Evolutionary conservation across 805 yeast species (phyloP), one percentile per base, ranked within the genome.

Genomic region (Saccharomyces mikatae): DNA sequence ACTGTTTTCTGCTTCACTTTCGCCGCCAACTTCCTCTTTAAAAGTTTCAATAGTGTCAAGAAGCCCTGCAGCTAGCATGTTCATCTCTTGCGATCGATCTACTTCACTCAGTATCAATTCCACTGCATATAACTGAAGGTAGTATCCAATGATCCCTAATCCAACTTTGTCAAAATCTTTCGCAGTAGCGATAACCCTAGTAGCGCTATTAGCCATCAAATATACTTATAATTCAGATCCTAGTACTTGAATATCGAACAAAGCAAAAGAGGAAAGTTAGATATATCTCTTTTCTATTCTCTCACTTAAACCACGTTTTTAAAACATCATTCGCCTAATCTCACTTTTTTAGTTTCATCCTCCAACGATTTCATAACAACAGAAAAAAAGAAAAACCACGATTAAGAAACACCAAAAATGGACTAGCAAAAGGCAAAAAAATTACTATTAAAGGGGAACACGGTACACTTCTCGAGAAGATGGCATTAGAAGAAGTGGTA

Each of bases 11-110:
- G 52, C 54, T 41, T 46, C 51, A 14, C 50, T 58, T 24, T 53
- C 58, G 4, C 48, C 30, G 4, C 74, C 61, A 27, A 75, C 71
- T 6, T 61, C 60, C 1, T 55, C 58, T 62, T 83, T 84, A 55
- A 77, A 71, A 1, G 61, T 55, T 65, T 94, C 99, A 41, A 94
- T 81, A 2, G 79, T 79, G 63, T 86, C 95, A 53, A 92, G 71
- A 48, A 94, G 71, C 2, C 67, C 63, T 49, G 84, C 71, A 0
- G 92, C 88, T 60, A 80, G 81, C 1, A 61, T 62, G 13, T 88
- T 89, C 29, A 80, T 79, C 13, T 78, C 85, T 6, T 80, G 79
- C 1, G 72, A 61, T 24, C 79, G 71, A 63, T 90, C 96, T 22
- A 81, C 79, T 47, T 78, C 69, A 41, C 76, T 75, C 22, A 92